Percentiles rank a stretch among this genome's conserved stretches.
Evolutionary conservation across 2,329 filamentous ascomycete genomes (phyloP).

Genomic region (Talaromyces sp.): DNA sequence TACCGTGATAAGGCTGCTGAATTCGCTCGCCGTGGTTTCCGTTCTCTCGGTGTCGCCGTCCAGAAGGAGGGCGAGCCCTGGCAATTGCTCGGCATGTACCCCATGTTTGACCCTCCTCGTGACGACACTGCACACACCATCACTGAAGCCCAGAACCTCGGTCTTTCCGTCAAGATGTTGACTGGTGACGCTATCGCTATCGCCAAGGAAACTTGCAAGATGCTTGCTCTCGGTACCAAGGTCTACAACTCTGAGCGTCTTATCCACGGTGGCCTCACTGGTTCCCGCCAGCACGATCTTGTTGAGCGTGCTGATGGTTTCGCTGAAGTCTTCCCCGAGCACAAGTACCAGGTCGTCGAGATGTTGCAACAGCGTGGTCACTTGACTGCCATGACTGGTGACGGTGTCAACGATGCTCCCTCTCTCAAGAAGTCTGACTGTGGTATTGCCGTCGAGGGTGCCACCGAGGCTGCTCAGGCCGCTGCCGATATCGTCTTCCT

Average conservation of each 20-base stretch:
- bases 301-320: constrained; percentile 67
- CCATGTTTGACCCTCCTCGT: constrained; percentile 72
- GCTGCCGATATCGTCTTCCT: constrained; percentile 68
- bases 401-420: constrained; percentile 67
- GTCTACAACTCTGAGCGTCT: constrained; percentile 72
- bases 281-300: constrained; percentile 67
- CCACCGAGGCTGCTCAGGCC: constrained; percentile 64
- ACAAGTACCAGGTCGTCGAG: constrained; percentile 68
- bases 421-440: constrained; percentile 68
- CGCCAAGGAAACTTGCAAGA: constrained; percentile 73
- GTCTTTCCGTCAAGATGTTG: constrained; percentile 72
- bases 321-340: constrained; percentile 66
- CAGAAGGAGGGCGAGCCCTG: constrained; percentile 68
- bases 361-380: constrained; percentile 67
- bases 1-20: constrained; percentile 68
- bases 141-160: constrained; percentile 66
- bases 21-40: constrained; percentile 70
- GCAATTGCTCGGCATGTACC: constrained; percentile 68
- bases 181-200: constrained; percentile 73
- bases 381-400: constrained; percentile 67
- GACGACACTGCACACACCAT: constrained; percentile 72
- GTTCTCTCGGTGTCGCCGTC: constrained; percentile 68
- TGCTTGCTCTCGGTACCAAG: constrained; percentile 70
- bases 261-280: constrained; percentile 66
- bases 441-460: constrained; percentile 65